These are phyloP conservation scores for Blepharisma undulans DNA, from an alignment of 169 alveolate species.

Conservation along the genomic window DNA sequence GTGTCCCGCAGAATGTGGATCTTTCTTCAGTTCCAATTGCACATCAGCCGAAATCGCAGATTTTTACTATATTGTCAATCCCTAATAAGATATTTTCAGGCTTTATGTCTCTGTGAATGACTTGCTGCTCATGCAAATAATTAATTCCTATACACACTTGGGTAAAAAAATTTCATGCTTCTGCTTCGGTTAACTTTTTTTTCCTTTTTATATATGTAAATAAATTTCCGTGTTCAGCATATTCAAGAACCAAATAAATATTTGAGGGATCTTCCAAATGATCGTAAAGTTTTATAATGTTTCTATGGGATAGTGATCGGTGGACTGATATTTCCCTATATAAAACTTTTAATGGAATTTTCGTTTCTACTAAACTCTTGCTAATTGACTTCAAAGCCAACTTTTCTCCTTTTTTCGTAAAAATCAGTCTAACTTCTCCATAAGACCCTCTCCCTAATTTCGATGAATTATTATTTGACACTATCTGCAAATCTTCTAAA, in stretches of 20 bases:
- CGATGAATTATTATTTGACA: not conserved
- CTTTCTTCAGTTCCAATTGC: slow-evolving; percentile 68
- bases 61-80: slow-evolving; percentile 68
- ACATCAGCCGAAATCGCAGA: slow-evolving; percentile 89
- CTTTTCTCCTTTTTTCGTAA: slow-evolving; percentile 69
- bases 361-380: slow-evolving; percentile 65
- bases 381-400: slow-evolving; percentile 89
- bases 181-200: slow-evolving; percentile 50
- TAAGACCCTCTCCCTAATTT: slow-evolving; percentile 78
- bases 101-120: slow-evolving; percentile 87
- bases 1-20: slow-evolving; percentile 64
- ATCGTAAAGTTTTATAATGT: slow-evolving; percentile 64
- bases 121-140: slow-evolving; percentile 72
- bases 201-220: slow-evolving; percentile 48
- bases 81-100: slow-evolving; percentile 83
- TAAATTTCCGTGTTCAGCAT: slow-evolving; percentile 66
- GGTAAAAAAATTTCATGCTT: slow-evolving; percentile 41
- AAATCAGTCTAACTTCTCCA: slow-evolving; percentile 87
- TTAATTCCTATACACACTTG: slow-evolving; percentile 48
- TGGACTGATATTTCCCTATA: slow-evolving; percentile 54
- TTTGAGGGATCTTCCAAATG: slow-evolving; percentile 57
- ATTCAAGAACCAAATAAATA: slow-evolving; percentile 72
- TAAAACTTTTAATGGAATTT: slow-evolving; percentile 49
- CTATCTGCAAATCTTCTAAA: not conserved
- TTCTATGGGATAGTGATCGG: slow-evolving; percentile 59